These are phyloP conservation scores for Phoma sp. DNA, from an alignment of 2,329 filamentous ascomycete species.

Conservation along the genomic window DNA sequence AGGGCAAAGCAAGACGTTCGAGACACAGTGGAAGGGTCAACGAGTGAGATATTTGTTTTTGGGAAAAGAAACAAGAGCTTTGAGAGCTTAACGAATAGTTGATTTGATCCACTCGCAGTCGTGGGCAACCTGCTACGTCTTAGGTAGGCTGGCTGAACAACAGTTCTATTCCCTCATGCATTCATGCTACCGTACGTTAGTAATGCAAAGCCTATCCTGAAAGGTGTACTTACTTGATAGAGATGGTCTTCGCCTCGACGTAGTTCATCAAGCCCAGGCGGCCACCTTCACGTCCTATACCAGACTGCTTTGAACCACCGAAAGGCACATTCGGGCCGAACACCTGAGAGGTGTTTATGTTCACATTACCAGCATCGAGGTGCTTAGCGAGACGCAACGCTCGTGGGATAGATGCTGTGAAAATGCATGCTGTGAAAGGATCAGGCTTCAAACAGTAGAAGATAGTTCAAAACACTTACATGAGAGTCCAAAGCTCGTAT, in stretches of 20 bases:
- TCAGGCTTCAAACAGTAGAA: neutral
- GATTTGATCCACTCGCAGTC: neutral
- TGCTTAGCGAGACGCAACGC: conserved; percentile 39
- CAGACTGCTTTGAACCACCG: conserved; percentile 44
- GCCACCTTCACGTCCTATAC: conserved; percentile 44
- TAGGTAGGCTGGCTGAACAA: neutral
- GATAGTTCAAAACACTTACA: neutral
- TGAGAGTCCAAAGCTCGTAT: conserved; percentile 40
- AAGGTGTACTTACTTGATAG: conserved; percentile 35
- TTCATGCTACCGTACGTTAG: conserved; percentile 11
- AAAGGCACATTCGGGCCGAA: conserved; percentile 36
- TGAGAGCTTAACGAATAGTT: neutral
- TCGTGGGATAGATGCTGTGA: conserved; percentile 33
- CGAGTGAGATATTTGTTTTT: neutral
- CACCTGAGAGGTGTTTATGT: conserved; percentile 36
- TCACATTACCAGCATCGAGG: conserved; percentile 43
- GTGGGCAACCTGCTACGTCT: too few relatives aligned
- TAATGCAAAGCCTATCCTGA: neutral
- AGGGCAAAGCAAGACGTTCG: too few relatives aligned
- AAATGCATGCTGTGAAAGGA: conserved; percentile 27
- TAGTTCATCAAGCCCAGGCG: conserved; percentile 41
- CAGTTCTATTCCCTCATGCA: neutral
- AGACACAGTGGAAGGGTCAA: too few relatives aligned
- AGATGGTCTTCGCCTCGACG: conserved; percentile 42
- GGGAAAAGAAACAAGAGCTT: neutral